phyloP scores from a whole-genome alignment of 2,329 filamentous ascomycete genomes.

The Penicillium decumbens region DNA sequence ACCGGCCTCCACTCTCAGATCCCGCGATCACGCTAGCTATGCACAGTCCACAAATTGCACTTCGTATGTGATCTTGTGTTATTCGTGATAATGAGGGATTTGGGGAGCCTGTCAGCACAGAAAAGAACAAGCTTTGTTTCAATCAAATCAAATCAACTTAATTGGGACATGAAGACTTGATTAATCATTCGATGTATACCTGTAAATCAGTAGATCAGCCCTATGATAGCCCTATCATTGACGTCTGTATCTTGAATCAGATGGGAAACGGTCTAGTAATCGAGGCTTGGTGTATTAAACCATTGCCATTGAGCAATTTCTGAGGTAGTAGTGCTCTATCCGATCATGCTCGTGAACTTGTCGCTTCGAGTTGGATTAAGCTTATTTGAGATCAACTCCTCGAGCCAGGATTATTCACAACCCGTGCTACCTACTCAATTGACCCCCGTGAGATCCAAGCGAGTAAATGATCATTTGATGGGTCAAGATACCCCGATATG shows the following conservation, averaged over 20 bases:
- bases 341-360: background rate
- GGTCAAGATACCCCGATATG: background rate
- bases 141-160: too few relatives aligned
- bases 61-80: background rate
- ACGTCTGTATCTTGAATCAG: too few relatives aligned
- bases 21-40: background rate
- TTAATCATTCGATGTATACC: background rate
- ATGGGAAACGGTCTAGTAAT: too few relatives aligned
- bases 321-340: background rate
- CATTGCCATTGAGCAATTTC: background rate
- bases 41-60: background rate
- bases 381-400: background rate
- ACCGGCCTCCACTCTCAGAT: background rate
- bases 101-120: background rate
- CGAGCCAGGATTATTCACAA: background rate
- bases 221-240: background rate
- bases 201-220: background rate
- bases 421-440: background rate
- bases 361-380: background rate
- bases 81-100: background rate
- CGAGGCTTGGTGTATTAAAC: background rate
- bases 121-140: background rate
- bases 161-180: too few relatives aligned
- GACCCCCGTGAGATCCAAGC: background rate
- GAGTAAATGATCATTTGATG: background rate